These are phyloP conservation scores for Erysimum cheiranthoides DNA, from an alignment of 345 rosid species.

Conservation along the genomic window DNA sequence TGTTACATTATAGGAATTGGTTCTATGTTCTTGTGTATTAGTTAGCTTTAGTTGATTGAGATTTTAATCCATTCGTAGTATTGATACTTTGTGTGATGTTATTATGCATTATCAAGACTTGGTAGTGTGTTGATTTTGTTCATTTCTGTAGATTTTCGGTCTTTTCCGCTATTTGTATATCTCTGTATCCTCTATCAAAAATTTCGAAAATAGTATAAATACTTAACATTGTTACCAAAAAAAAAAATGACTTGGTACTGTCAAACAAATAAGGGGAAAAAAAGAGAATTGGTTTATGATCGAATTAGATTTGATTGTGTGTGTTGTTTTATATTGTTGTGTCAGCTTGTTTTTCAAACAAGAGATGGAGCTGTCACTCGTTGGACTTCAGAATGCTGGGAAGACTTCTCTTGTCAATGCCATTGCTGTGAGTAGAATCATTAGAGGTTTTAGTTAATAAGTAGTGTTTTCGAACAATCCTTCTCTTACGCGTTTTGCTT, in stretches of 20 bases:
- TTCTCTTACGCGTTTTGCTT: not conserved
- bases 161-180: too few species aligned
- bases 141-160: too few species aligned
- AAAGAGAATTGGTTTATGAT: too few species aligned
- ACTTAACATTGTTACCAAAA: too few species aligned
- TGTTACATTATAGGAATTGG: not conserved
- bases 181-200: too few species aligned
- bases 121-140: not conserved
- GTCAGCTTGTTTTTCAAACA: slow-evolving; percentile 87
- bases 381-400: slow-evolving; percentile 98
- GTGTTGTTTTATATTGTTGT: slow-evolving; percentile 7
- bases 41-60: not conserved
- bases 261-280: too few species aligned
- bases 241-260: too few species aligned
- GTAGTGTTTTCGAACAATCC: not conserved
- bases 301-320: too few species aligned
- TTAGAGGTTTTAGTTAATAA: not conserved
- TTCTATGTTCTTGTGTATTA: not conserved
- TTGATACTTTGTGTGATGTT: not conserved
- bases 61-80: not conserved
- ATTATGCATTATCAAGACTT: slow-evolving; percentile 1
- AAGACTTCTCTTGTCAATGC: slow-evolving; percentile 97
- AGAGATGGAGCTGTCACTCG: slow-evolving; percentile 96
- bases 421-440: slow-evolving; percentile 73
- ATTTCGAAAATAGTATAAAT: too few species aligned